Base-by-base conservation (phyloP, 2,329 filamentous ascomycete species). In the Didymellaceae sp. region DNA sequence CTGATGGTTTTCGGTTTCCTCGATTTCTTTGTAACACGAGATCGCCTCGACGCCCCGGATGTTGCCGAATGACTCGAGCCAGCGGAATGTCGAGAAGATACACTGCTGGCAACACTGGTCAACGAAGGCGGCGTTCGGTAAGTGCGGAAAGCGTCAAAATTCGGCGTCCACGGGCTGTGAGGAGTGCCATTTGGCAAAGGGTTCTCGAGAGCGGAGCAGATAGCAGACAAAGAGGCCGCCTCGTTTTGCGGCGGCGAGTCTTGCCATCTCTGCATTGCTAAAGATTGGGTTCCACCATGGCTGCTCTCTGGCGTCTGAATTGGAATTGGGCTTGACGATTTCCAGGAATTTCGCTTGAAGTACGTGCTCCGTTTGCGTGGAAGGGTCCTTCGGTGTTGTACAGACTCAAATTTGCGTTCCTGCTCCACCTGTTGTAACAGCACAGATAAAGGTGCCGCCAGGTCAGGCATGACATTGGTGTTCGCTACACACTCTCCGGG, bases 171-270 rank as follows among this genome's bases (percentile, higher is more conserved):
- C 75, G 75, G 59, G 31, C 17, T 49, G 11, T 45, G 51, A 25
- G 34, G 48, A 13, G 54, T 48, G 4, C 31, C 32, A 20, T 37
- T 51, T 45, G 34, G 24, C 42, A 54, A 38, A 5, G 35, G 51
- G 20, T 52, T 51, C 20, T 67, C 73, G 34, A 87, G 74, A 58
- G 85, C 85, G 64, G 82, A 77, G 51, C 79, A 79, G 73, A 87
- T 87, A 73, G 82, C 84, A 31, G 78, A 80, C 33, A 85, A 78
- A 6, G 81, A 77, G 46, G 84, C 84, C 59, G 84, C 81, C 77
- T 87, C 85, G 74, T 86, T 77, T 73, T 86, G 84, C 20, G 85
- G 85, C 25, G 85, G 85, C 46, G 83, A 86, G 58, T 84, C 76
- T 62, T 85, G 80, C 84, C 84, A 87, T 77, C 85, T 76, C 72